Base-by-base conservation (phyloP, 352 stramenopile genomes). In the Globisporangium alternatum region DNA sequence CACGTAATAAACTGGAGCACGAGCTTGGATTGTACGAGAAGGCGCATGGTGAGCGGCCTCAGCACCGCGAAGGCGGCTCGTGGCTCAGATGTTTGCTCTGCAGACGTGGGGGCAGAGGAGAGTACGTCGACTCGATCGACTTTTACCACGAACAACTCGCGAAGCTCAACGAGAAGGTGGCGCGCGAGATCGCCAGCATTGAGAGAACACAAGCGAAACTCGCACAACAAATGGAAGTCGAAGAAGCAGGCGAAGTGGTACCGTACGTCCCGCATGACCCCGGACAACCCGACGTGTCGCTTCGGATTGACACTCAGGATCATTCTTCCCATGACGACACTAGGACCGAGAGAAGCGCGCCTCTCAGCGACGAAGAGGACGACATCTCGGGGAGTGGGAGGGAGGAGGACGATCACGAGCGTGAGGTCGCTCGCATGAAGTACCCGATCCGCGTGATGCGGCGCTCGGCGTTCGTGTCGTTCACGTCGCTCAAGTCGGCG, bases 391-490 rank as follows among this genome's bases (percentile, higher is more conserved):
- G 60, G 22, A 43, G 67, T 22, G 77, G 81, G 54, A 75, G 60
- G 28, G 70, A 83, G 48, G 74, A 80, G 57, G 83, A 73, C 49
- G 78, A 88, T 33, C 62, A 78, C 3, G 75, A 81, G 21, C 79
- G 79, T 19, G 78, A 90, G 10, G 60, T 70, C 9, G 61, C 70
- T 43, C 77, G 81, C 10, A 78, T 79, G 39, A 53, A 86, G 57
- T 64, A 70, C n/a, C 79, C 81, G 22, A 84, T 88, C 35, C 68
- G 74, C 5, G 78, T 89, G 28, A 91, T 90, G 82, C 79, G 77
- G 10, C 73, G 77, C 31, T 73, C 79, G 2, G 86, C 86, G 51
- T 94, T 94, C 62, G 70, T 94, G n/a, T 89, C 76, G 15, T 94
- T 93, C 64, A 81, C 72, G 44, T 89, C 81, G 45, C 75, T 94